phyloP scores from a whole-genome alignment of 1,284 basidiomycete genomes.

The Ceratobasidium sp. region DNA sequence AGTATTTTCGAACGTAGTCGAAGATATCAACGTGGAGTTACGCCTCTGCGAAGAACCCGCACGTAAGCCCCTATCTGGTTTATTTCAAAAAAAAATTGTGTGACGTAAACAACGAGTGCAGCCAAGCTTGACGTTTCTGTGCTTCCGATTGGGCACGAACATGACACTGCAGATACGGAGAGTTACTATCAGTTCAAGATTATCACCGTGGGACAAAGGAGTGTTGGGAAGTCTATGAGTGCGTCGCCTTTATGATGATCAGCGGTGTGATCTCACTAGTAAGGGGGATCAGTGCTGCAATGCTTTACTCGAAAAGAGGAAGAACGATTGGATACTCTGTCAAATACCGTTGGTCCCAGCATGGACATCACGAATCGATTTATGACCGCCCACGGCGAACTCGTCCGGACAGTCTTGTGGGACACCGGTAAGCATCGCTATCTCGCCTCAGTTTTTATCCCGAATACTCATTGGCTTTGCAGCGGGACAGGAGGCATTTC shows the following conservation, averaged over 20 bases:
- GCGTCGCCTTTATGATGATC: neutral
- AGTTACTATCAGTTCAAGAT: conserved; percentile 30
- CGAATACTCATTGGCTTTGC: neutral
- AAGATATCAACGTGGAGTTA: conserved; percentile 1
- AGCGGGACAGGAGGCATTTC: conserved; percentile 36
- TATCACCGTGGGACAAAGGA: conserved; percentile 39
- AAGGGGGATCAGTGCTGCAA: conserved; percentile 4
- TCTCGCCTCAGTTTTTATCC: neutral
- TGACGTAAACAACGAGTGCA: conserved; percentile 20
- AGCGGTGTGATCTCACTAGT: neutral
- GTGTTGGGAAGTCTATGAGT: conserved; percentile 40
- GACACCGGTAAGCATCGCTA: conserved; percentile 24
- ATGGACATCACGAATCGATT: conserved; percentile 39
- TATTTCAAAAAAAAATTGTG: neutral
- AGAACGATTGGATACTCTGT: conserved; percentile 9
- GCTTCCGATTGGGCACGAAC: conserved; percentile 41
- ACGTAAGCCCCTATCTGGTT: neutral
- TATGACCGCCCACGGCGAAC: conserved; percentile 38
- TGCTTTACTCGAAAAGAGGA: conserved; percentile 36
- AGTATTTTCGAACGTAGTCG: conserved; percentile 14
- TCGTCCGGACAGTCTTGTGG: conserved; percentile 28
- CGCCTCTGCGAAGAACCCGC: conserved; percentile 32
- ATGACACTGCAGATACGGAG: conserved; percentile 4
- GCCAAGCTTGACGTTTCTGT: conserved; percentile 37
- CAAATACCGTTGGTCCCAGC: conserved; percentile 21